Evolutionary conservation across 2,329 filamentous ascomycete genomes (phyloP).

Genomic region (Fusarium aywerte): DNA sequence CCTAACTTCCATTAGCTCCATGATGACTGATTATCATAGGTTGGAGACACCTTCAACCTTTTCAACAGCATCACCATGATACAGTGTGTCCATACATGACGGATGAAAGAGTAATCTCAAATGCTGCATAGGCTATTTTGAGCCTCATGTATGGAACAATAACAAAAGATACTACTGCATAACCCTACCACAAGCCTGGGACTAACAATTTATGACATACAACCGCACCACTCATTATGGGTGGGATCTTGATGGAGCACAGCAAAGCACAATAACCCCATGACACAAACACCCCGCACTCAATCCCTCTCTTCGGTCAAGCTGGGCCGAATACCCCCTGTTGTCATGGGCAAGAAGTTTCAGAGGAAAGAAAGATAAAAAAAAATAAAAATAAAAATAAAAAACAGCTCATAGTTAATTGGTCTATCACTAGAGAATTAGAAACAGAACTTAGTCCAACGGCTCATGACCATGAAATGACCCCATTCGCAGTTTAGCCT

Average conservation of each 20-base stretch:
- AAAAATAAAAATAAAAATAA: too few species aligned
- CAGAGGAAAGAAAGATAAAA: neutral
- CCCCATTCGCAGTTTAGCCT: conserved; percentile 43
- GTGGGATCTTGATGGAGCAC: conserved; percentile 13
- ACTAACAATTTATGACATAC: conserved; percentile 3
- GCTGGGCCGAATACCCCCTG: conserved; percentile 24
- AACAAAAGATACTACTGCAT: neutral
- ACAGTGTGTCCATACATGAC: neutral
- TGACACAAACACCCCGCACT: conserved; percentile 38
- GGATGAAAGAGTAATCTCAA: neutral
- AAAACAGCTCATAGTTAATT: conserved; percentile 4
- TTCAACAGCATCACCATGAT: neutral
- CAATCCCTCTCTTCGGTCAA: conserved; percentile 20
- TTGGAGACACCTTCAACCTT: neutral
- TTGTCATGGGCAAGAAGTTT: conserved; percentile 5
- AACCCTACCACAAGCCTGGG: neutral
- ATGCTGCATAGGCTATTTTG: neutral
- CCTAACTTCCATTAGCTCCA: conserved; percentile 1
- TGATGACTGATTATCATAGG: conserved; percentile 14
- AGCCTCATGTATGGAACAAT: conserved; percentile 13
- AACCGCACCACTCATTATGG: conserved; percentile 43
- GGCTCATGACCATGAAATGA: conserved; percentile 25
- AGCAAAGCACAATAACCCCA: conserved; percentile 2
- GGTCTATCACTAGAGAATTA: neutral
- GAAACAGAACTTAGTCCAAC: conserved; percentile 12